These are phyloP conservation scores for Ostreobium quekettii DNA, from an alignment of 139 green algal genomes.

Conservation along the genomic window DNA sequence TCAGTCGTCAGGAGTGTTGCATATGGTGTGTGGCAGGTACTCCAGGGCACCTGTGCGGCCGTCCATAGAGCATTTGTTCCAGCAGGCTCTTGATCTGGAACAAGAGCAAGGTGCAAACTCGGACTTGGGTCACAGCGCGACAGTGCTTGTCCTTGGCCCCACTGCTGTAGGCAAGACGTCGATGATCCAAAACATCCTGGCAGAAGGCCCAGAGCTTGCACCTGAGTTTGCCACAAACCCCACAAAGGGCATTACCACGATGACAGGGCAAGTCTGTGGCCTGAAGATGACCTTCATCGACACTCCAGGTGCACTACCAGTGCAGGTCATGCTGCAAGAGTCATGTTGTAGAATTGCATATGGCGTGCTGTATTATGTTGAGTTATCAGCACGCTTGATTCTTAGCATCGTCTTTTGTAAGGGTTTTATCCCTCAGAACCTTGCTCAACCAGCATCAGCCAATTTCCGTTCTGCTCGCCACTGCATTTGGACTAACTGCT, in stretches of 20 bases:
- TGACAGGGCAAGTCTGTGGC: constrained; percentile 5
- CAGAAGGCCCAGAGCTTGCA: not conserved
- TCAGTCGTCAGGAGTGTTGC: too few species aligned
- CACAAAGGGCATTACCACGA: not conserved
- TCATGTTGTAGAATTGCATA: too few species aligned
- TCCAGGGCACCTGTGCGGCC: not conserved
- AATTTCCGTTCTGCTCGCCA: not conserved
- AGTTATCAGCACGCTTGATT: too few species aligned
- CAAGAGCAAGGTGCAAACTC: not conserved
- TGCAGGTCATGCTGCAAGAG: too few species aligned
- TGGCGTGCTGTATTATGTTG: too few species aligned
- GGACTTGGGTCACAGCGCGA: constrained; percentile 1
- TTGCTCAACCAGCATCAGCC: not conserved
- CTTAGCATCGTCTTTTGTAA: too few species aligned
- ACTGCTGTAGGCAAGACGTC: constrained; percentile 6
- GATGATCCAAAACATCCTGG: constrained; percentile 7
- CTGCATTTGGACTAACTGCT: not conserved
- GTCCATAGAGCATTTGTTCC: not conserved
- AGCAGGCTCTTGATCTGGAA: not conserved
- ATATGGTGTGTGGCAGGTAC: too few species aligned
- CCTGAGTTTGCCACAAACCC: constrained; percentile 2
- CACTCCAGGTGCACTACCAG: constrained; percentile 9
- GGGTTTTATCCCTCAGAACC: too few species aligned
- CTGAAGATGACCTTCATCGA: constrained; percentile 6
- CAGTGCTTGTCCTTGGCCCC: constrained; percentile 1